These are phyloP conservation scores for Schrenkiella parvula DNA, from an alignment of 345 rosid species.

Conservation along the genomic window DNA sequence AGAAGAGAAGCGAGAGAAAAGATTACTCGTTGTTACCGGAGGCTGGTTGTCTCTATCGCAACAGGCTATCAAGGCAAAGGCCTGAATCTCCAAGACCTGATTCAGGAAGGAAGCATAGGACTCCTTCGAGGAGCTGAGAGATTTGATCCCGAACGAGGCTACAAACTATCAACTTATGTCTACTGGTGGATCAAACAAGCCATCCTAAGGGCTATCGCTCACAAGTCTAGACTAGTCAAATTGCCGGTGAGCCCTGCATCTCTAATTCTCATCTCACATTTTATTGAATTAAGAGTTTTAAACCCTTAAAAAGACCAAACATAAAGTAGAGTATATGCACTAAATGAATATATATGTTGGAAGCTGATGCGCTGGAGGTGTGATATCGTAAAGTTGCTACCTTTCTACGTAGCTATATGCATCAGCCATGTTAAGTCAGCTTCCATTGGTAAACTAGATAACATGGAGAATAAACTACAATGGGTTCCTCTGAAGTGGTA, in stretches of 20 bases:
- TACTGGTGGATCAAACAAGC: slow-evolving; percentile 71
- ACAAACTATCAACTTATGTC: slow-evolving; percentile 56
- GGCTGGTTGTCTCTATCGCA: slow-evolving; percentile 54
- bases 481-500: slow-evolving; percentile 29
- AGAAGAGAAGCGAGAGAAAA: slow-evolving; percentile 47
- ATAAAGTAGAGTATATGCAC: background rate
- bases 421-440: background rate
- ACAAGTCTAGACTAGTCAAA: slow-evolving; percentile 46
- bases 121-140: slow-evolving; percentile 54
- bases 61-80: slow-evolving; percentile 51
- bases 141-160: slow-evolving; percentile 52
- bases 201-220: slow-evolving; percentile 43
- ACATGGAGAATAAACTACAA: background rate
- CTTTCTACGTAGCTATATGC: background rate
- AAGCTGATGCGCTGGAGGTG: background rate
- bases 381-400: background rate
- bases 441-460: background rate
- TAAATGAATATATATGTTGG: background rate
- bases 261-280: background rate
- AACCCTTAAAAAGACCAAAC: background rate
- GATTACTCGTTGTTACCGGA: slow-evolving; percentile 40
- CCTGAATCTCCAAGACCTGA: slow-evolving; percentile 46
- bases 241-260: slow-evolving; percentile 43
- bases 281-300: background rate
- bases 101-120: slow-evolving; percentile 63